phyloP scores from a whole-genome alignment of 116 monocot species.

The Cymodocea nodosa region DNA sequence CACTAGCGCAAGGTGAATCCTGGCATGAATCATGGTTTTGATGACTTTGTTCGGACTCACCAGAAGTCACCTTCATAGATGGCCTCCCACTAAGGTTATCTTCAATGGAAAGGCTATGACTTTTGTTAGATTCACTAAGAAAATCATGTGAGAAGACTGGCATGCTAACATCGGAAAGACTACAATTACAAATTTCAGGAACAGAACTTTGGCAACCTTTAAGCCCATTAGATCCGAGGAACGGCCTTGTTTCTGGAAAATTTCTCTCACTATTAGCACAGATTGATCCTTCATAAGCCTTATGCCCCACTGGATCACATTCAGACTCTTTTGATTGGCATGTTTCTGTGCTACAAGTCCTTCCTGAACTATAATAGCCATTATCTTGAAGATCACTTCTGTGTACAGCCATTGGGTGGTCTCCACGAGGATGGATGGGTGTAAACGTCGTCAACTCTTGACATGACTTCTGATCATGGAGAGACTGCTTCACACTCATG shows the following conservation, averaged over 20 bases:
- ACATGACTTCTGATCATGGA: neutral
- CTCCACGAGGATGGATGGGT: neutral
- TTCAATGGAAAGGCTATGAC: neutral
- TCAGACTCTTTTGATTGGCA: neutral
- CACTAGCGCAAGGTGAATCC: neutral
- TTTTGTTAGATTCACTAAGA: neutral
- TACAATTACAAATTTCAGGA: neutral
- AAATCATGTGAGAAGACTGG: neutral
- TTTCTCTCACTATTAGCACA: neutral
- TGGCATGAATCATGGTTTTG: neutral
- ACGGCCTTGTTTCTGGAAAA: neutral
- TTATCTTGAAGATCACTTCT: neutral
- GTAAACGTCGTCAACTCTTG: neutral
- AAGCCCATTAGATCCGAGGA: constrained; percentile 1
- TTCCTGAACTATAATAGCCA: neutral
- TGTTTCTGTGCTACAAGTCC: neutral
- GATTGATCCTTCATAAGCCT: neutral
- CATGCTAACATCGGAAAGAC: neutral
- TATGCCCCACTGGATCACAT: neutral
- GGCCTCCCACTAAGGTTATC: neutral
- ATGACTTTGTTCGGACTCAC: neutral
- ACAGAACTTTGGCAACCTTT: neutral
- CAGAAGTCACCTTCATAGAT: neutral
- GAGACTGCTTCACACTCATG: no score
- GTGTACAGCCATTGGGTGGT: neutral